Evolutionary conservation across 129 eudicot genomes (phyloP).

Genomic region (Tagetes patula): DNA sequence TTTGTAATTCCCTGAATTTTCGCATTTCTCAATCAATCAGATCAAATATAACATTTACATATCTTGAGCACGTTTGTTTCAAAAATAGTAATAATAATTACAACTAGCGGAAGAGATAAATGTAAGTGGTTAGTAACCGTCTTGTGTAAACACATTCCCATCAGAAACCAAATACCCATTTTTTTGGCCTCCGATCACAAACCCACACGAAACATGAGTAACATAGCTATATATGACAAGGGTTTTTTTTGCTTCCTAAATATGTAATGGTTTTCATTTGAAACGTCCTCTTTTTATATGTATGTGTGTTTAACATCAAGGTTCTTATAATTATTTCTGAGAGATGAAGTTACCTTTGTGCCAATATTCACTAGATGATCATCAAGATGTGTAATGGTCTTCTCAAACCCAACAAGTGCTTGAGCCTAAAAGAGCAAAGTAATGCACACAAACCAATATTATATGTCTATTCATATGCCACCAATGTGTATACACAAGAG

Average conservation of each 20-base stretch:
- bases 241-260: background rate
- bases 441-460: background rate
- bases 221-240: no score
- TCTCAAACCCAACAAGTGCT: slow-evolving; percentile 96
- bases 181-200: background rate
- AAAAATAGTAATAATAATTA: no score
- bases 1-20: slow-evolving; percentile 68
- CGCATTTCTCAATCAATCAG: background rate
- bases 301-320: background rate
- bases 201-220: no score
- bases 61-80: no score
- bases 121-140: background rate
- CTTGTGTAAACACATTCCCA: background rate
- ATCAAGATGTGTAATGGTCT: slow-evolving; percentile 87
- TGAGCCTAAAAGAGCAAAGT: slow-evolving; percentile 53
- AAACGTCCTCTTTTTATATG: background rate
- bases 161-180: background rate
- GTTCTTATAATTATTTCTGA: background rate
- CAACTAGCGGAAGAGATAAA: background rate
- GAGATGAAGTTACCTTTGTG: slow-evolving; percentile 48
- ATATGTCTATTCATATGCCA: background rate
- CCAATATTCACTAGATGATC: slow-evolving; percentile 81
- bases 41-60: background rate
- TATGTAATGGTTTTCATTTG: background rate
- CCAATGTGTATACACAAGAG: background rate